phyloP scores from a whole-genome alignment of 495 filamentous ascomycete species.

The Xylaria longipes region DNA sequence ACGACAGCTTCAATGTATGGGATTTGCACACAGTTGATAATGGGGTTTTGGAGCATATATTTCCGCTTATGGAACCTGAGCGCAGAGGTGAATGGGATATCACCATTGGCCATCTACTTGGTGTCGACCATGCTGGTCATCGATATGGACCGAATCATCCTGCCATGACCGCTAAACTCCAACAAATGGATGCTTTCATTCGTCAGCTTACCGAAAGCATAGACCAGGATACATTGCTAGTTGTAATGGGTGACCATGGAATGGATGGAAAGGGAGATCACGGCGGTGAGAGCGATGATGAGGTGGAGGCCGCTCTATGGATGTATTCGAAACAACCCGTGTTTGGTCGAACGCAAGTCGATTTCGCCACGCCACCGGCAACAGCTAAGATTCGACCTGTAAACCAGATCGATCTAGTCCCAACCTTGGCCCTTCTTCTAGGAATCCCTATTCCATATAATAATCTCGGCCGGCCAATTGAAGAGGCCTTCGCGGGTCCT shows the following conservation, averaged over 20 bases:
- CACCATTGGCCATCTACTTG: slow-evolving; percentile 89
- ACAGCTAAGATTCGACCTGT: slow-evolving; percentile 80
- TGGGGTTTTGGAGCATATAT: slow-evolving; percentile 90
- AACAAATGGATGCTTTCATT: slow-evolving; percentile 87
- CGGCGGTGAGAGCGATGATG: slow-evolving; percentile 93
- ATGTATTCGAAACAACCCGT: slow-evolving; percentile 89
- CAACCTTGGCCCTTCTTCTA: slow-evolving; percentile 83
- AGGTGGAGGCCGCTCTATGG: slow-evolving; percentile 94
- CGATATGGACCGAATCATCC: slow-evolving; percentile 92
- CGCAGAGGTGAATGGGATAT: slow-evolving; percentile 83
- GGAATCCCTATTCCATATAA: slow-evolving; percentile 96
- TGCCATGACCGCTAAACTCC: slow-evolving; percentile 87
- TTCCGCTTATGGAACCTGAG: slow-evolving; percentile 74
- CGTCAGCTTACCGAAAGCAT: slow-evolving; percentile 71
- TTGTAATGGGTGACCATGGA: slow-evolving; percentile 98
- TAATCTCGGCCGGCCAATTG: slow-evolving; percentile 93
- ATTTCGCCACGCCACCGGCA: slow-evolving; percentile 67
- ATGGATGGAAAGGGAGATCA: slow-evolving; percentile 99
- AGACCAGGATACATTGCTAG: slow-evolving; percentile 84
- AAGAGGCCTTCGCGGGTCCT: slow-evolving; percentile 84
- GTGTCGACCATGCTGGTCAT: slow-evolving; percentile 97
- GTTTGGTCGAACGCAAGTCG: slow-evolving; percentile 77
- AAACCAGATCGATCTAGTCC: slow-evolving; percentile 96
- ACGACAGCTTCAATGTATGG: slow-evolving; percentile 98
- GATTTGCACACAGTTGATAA: slow-evolving; percentile 97